These are phyloP conservation scores for Entamoeba histolytica DNA, from an alignment of 208 protist species.

Conservation along the genomic window DNA sequence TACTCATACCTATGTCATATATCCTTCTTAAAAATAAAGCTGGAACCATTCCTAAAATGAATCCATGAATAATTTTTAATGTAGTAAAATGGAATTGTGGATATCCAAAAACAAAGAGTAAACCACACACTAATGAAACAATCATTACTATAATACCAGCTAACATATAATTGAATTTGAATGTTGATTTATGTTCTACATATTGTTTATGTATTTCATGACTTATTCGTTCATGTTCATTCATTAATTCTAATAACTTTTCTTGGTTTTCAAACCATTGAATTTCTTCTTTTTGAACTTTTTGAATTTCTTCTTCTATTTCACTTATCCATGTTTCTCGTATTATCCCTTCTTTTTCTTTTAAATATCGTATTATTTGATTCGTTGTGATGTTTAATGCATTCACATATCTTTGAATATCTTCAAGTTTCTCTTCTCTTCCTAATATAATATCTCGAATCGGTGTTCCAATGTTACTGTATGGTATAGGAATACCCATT, in stretches of 20 bases:
- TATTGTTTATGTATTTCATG: background rate
- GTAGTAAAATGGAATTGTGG: background rate
- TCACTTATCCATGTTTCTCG: background rate
- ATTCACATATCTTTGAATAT: background rate
- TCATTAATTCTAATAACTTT: background rate
- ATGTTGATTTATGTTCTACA: background rate
- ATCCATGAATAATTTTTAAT: background rate
- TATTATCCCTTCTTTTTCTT: background rate
- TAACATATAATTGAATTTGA: conserved; percentile 7
- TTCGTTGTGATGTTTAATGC: background rate
- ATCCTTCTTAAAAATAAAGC: background rate
- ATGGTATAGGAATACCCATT: conserved; percentile 70
- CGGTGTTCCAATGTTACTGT: conserved; percentile 63
- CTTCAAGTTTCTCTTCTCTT: background rate
- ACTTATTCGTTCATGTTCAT: background rate
- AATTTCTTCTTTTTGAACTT: background rate
- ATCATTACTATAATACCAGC: background rate
- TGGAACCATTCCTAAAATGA: background rate
- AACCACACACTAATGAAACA: background rate
- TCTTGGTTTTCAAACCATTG: background rate
- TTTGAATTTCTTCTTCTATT: background rate
- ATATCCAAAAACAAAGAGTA: background rate
- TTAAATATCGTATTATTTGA: background rate
- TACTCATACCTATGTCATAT: background rate
- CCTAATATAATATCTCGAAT: conserved; percentile 27